phyloP scores from a whole-genome alignment of 805 yeast genomes.

The Yarrowia keelungensis region DNA sequence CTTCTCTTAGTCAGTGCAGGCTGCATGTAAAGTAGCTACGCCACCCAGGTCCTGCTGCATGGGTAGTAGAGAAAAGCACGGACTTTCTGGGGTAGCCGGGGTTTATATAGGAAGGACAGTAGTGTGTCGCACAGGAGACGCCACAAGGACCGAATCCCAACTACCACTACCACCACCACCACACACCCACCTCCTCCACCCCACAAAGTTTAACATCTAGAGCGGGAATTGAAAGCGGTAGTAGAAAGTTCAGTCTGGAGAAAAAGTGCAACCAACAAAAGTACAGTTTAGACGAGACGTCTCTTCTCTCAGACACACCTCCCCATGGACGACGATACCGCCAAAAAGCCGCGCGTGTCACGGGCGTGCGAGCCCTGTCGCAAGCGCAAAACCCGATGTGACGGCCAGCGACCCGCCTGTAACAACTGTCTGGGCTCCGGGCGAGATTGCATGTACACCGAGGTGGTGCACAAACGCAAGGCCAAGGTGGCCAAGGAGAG shows the following conservation, averaged over 20 bases:
- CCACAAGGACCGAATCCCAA: not conserved
- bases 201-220: conserved; percentile 1
- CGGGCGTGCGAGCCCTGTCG: conserved; percentile 90
- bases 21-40: conserved; percentile 24
- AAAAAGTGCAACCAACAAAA: no score
- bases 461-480: conserved; percentile 41
- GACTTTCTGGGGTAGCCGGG: no score
- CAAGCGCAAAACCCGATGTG: conserved; percentile 72
- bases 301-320: no score
- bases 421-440: conserved; percentile 78
- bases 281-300: no score
- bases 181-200: not conserved
- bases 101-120: no score
- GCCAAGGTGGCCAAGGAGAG: conserved; percentile 30
- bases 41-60: conserved; percentile 3
- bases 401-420: conserved; percentile 68
- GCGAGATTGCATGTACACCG: conserved; percentile 63
- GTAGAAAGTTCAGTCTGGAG: no score
- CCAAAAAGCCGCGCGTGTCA: conserved; percentile 60
- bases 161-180: not conserved
- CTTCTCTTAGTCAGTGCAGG: conserved; percentile 16
- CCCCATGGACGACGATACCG: conserved; percentile 11
- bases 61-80: not conserved
- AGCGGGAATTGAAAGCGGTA: conserved; percentile 11
- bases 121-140: no score